Percentiles rank a stretch among this genome's conserved stretches.
phyloP scores from a whole-genome alignment of 495 filamentous ascomycete genomes.

The Neurospora discreta region DNA sequence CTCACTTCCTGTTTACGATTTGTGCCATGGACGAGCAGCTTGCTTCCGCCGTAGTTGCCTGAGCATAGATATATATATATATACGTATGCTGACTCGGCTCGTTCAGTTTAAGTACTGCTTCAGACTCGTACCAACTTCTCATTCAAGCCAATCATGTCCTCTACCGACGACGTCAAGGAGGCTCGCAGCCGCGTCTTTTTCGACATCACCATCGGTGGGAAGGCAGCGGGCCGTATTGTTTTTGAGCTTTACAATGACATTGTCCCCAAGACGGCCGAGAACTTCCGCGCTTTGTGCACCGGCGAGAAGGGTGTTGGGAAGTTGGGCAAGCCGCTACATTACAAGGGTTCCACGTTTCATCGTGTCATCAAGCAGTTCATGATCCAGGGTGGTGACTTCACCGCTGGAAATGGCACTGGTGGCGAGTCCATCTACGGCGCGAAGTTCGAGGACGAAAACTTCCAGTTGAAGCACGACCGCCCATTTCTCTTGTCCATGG shows the following conservation, averaged over 20 bases:
- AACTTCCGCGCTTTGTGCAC: slow-evolving; percentile 98
- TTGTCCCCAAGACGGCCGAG: slow-evolving; percentile 87
- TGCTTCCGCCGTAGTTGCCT: not conserved
- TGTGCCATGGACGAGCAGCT: not conserved
- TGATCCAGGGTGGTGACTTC: slow-evolving; percentile 99
- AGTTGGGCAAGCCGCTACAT: slow-evolving; percentile 72
- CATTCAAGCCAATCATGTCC: slow-evolving; percentile 17
- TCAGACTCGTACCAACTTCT: not conserved
- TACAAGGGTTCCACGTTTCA: slow-evolving; percentile 92
- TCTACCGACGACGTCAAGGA: slow-evolving; percentile 26
- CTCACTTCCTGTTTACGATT: not conserved
- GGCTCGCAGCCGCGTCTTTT: slow-evolving; percentile 65
- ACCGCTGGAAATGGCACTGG: slow-evolving; percentile 90
- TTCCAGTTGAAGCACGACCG: slow-evolving; percentile 89
- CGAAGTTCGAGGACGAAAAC: slow-evolving; percentile 97
- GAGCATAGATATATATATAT: too few relatives aligned
- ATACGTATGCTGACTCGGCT: not conserved
- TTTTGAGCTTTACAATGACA: slow-evolving; percentile 81
- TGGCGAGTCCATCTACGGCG: slow-evolving; percentile 95
- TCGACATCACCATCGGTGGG: slow-evolving; percentile 74
- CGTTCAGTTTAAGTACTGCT: not conserved
- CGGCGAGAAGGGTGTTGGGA: slow-evolving; percentile 75
- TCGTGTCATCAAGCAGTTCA: slow-evolving; percentile 95
- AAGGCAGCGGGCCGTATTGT: slow-evolving; percentile 60
- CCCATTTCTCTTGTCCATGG: slow-evolving; percentile 93